These are phyloP conservation scores for Fusarium odoratissimum DNA, from an alignment of 2,329 filamentous ascomycete genomes.

Conservation along the genomic window DNA sequence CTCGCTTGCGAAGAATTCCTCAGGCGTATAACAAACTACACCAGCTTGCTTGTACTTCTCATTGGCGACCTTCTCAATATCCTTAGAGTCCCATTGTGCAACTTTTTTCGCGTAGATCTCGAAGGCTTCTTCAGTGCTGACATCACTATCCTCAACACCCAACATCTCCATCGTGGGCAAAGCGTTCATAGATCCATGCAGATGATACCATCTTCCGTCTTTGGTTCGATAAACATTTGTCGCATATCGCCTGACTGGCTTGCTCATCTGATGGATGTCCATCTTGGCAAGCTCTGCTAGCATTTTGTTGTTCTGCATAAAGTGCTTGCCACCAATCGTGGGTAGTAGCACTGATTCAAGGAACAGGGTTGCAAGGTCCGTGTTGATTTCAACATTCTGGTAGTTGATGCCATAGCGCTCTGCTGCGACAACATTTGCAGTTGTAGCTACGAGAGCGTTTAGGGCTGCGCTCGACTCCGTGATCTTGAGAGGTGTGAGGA, in stretches of 20 bases:
- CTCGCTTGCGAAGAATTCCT: not conserved
- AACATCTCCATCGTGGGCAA: not conserved
- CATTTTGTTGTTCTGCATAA: not conserved
- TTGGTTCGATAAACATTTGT: not conserved
- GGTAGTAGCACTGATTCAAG: not conserved
- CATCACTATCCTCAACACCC: not conserved
- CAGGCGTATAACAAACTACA: not conserved
- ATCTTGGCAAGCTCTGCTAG: not conserved
- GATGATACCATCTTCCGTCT: not conserved
- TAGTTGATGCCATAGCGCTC: not conserved
- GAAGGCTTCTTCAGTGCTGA: not conserved
- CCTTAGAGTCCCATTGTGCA: not conserved
- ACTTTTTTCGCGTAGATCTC: not conserved
- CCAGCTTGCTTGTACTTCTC: not conserved
- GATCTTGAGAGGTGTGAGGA: conserved; percentile 1
- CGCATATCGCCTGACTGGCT: not conserved
- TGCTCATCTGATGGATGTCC: not conserved
- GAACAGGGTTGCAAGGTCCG: not conserved
- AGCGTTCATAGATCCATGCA: not conserved
- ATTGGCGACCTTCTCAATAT: not conserved
- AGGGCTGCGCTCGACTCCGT: not conserved
- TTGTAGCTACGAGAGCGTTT: not conserved
- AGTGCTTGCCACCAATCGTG: not conserved
- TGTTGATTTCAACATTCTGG: not conserved
- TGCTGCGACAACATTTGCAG: not conserved